phyloP scores from a whole-genome alignment of 192 early-diverging fungal species.

The Gonapodya prolifera region DNA sequence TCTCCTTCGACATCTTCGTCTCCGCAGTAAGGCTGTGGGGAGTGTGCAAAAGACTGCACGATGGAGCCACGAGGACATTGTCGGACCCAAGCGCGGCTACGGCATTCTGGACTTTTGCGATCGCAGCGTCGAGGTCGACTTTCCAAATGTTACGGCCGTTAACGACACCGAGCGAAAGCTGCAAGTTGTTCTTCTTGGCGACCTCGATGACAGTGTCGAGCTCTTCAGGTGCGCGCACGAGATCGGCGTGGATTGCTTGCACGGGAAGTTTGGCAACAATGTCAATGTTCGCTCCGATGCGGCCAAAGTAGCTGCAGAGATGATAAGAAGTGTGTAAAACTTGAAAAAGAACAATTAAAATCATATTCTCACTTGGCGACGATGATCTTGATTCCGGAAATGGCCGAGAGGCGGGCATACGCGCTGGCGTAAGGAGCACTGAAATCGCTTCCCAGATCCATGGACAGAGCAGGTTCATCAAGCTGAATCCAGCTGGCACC shows the following conservation, averaged over 20 bases:
- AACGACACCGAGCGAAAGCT: constrained; percentile 87
- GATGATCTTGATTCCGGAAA: constrained; percentile 49
- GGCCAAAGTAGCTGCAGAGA: constrained; percentile 75
- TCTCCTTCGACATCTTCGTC: constrained; percentile 53
- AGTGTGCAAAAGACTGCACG: constrained; percentile 84
- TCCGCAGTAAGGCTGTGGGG: constrained; percentile 76
- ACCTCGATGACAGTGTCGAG: neutral
- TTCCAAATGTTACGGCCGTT: constrained; percentile 99
- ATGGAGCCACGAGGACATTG: constrained; percentile 72
- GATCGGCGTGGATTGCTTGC: constrained; percentile 80
- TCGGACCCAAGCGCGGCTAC: constrained; percentile 53
- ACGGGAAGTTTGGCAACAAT: constrained; percentile 57
- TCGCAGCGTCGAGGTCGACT: constrained; percentile 62
- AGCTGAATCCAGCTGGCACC: constrained; percentile 77
- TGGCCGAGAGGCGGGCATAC: constrained; percentile 45
- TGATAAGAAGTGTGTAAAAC: neutral
- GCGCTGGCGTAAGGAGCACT: constrained; percentile 42
- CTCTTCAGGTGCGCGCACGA: constrained; percentile 61
- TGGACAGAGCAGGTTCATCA: constrained; percentile 67
- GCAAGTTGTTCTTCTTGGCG: constrained; percentile 26
- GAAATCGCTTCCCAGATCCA: constrained; percentile 40
- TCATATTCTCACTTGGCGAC: constrained; percentile 45
- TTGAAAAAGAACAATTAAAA: too few relatives aligned
- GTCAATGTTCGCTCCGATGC: constrained; percentile 57
- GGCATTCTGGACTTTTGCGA: constrained; percentile 52